Conservation (phyloP, 441 rosid species). For the Dalechampia spathulata region DNA sequence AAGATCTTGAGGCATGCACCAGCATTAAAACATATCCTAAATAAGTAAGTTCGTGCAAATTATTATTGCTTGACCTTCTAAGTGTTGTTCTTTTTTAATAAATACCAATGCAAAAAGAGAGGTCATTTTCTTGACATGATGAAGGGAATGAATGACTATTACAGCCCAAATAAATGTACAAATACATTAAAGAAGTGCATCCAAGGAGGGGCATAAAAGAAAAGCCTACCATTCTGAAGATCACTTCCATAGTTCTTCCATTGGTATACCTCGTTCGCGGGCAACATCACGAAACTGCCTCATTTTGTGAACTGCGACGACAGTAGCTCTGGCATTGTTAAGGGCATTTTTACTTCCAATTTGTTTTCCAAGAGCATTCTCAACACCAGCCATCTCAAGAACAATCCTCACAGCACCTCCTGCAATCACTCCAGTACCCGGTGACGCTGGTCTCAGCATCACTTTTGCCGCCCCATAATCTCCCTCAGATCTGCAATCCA, state of each 20-base stretch:
- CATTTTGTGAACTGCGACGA: constrained; percentile 78
- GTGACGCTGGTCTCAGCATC: constrained; percentile 97
- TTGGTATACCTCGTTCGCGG: constrained; percentile 80
- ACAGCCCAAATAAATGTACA: too few species aligned
- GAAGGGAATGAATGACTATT: too few species aligned
- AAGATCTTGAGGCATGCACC: too few species aligned
- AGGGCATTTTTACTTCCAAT: constrained; percentile 74
- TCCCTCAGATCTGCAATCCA: constrained; percentile 63
- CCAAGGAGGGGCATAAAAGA: not conserved
- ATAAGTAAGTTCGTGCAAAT: too few species aligned
- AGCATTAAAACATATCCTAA: not conserved
- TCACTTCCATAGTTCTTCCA: constrained; percentile 90
- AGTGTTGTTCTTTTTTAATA: too few species aligned
- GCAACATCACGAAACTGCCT: constrained; percentile 81
- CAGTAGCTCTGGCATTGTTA: constrained; percentile 87
- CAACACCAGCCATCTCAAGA: constrained; percentile 94
- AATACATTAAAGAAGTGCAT: not conserved
- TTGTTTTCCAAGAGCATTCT: constrained; percentile 84
- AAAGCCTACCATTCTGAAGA: not conserved
- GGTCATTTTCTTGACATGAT: not conserved
- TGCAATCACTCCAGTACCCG: constrained; percentile 94
- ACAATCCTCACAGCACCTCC: constrained; percentile 92
- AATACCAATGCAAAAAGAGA: not conserved
- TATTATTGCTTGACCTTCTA: too few species aligned
- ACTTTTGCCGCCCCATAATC: constrained; percentile 87